These are phyloP conservation scores for Exserohilum turcica DNA, from an alignment of 2,329 filamentous ascomycete genomes.

Conservation along the genomic window DNA sequence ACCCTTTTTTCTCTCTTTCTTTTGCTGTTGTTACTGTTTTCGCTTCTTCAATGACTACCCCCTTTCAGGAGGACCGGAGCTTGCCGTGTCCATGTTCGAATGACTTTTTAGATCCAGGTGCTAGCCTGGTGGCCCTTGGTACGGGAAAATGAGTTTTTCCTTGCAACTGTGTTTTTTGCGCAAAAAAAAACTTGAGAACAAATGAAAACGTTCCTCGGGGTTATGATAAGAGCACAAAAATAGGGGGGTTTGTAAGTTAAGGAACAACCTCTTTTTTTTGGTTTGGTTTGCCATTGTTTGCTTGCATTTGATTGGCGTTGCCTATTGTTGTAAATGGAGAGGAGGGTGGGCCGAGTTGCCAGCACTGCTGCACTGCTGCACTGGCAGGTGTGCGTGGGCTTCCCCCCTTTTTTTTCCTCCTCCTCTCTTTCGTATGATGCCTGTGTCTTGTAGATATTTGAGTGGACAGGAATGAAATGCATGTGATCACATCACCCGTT, in stretches of 20 bases:
- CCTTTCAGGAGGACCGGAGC: conserved; percentile 40
- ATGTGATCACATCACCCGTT: background rate
- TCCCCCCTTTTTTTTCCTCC: too few species aligned
- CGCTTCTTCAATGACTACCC: conserved; percentile 39
- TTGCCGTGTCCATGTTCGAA: conserved; percentile 39
- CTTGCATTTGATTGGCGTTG: background rate
- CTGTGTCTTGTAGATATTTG: background rate
- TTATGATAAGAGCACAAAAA: background rate
- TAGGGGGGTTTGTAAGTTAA: background rate
- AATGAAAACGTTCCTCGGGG: background rate
- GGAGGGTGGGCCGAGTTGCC: background rate
- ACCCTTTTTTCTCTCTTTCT: background rate
- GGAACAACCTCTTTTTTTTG: background rate
- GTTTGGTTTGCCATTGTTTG: background rate
- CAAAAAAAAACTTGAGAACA: background rate
- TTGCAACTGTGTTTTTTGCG: background rate
- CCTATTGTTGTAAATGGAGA: background rate
- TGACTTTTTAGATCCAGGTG: conserved; percentile 36
- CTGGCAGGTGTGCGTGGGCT: too few species aligned
- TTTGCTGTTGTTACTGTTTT: conserved; percentile 19
- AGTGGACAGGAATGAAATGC: background rate
- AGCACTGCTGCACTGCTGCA: background rate
- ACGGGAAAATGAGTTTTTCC: background rate
- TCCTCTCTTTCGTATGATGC: background rate
- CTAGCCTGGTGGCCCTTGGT: conserved; percentile 25